Evolutionary conservation across 345 rosid genomes (phyloP), one percentile per base, ranked within the genome.

Genomic region (Mallotus nudiflorus): DNA sequence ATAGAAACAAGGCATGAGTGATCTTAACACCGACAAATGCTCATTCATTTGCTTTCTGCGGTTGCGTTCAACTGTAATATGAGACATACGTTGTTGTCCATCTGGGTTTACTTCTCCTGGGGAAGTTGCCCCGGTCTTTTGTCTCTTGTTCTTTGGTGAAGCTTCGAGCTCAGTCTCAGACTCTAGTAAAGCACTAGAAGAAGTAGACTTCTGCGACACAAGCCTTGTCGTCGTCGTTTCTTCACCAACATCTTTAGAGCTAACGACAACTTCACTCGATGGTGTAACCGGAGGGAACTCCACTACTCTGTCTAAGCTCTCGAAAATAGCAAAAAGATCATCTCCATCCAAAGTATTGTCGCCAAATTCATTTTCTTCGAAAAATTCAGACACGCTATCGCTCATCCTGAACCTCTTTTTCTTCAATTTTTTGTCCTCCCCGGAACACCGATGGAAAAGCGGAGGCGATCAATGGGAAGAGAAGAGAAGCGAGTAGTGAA

Each of bases 31-130:
- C 0, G 91, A 79, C 50, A 96, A 75, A 74, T 92, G 88, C 62
- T 92, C 97, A 70, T 92, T 96, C 99, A 96, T 96, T 78, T 92
- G 98, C 88, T 92, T 96, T 73, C 99, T 81, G 77, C 99, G 88
- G 84, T 96, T 96, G 24, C 98, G 89, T 73, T 96, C 99, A 72
- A 96, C 96, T 3, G 96, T 89, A 19, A 92, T 92, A 70, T 96
- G 99, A 63, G 98, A 89, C 73, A 89, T 74, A 77, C 83, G 81
- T 33, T 79, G 89, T 57, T 82, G 90, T n/a, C 88, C 93, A 57
- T 91, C 95, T 6, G 79, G 72, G 71, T 76, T 84, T 9, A 28
- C 82, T 65, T 75, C 82, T 22, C 77, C 87, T 1, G 66, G 70
- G 44, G 66, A 58, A 46, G 49, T 55, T 4, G 54, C 62, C 1